These are phyloP conservation scores for Aspergillus homomorphus DNA, from an alignment of 495 filamentous ascomycete genomes.

Conservation along the genomic window DNA sequence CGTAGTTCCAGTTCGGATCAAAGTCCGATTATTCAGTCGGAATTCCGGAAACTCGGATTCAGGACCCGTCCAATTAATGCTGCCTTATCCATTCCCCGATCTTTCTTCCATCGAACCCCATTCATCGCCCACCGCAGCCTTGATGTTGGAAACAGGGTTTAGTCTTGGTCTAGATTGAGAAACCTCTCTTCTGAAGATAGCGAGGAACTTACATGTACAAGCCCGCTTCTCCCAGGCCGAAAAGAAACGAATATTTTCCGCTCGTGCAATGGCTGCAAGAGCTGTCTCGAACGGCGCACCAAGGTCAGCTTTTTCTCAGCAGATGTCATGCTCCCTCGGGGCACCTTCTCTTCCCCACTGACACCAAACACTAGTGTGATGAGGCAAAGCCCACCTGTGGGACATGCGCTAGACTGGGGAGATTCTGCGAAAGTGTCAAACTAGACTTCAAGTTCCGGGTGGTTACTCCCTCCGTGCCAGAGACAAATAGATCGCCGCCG, in stretches of 20 bases:
- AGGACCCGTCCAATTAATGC: too few relatives aligned
- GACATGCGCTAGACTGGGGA: slow-evolving; percentile 36
- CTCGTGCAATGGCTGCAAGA: slow-evolving; percentile 28
- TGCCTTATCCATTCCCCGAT: too few relatives aligned
- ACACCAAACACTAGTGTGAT: slow-evolving; percentile 29
- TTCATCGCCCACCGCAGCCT: too few relatives aligned
- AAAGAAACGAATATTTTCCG: slow-evolving; percentile 29
- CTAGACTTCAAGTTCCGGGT: slow-evolving; percentile 30
- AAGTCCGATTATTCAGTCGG: too few relatives aligned
- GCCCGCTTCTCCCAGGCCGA: slow-evolving; percentile 24
- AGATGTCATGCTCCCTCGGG: not conserved
- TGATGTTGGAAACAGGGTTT: too few relatives aligned
- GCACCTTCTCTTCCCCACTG: too few relatives aligned
- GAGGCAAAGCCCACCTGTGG: slow-evolving; percentile 41
- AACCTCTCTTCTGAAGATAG: too few relatives aligned
- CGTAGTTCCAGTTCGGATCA: too few relatives aligned
- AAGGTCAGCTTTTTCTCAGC: slow-evolving; percentile 6
- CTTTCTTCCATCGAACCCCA: too few relatives aligned
- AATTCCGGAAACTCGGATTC: too few relatives aligned
- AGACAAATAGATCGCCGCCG: not conserved
- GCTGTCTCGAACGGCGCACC: slow-evolving; percentile 21
- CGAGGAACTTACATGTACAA: slow-evolving; percentile 30
- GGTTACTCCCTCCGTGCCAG: not conserved
- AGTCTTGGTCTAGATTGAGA: too few relatives aligned
- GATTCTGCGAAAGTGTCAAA: slow-evolving; percentile 29